phyloP scores from a whole-genome alignment of 495 filamentous ascomycete genomes.

The Podospora pseudocomata region DNA sequence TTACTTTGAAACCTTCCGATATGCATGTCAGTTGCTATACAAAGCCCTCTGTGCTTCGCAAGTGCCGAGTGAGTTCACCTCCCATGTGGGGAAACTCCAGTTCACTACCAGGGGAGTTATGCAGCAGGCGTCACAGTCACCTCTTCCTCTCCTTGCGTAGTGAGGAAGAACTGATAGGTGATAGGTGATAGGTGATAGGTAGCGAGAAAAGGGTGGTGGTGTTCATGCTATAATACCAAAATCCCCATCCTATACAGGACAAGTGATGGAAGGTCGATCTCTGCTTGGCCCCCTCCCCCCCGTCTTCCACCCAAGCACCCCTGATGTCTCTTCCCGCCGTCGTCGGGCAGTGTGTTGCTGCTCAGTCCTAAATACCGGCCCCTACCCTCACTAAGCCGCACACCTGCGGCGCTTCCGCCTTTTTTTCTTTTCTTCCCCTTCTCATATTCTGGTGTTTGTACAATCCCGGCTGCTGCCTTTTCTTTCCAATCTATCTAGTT shows the following conservation, averaged over 20 bases:
- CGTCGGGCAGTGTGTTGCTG: no score
- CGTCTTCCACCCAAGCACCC: background rate
- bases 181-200: background rate
- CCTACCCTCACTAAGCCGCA: background rate
- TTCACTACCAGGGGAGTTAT: background rate
- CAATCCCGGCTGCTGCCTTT: constrained; percentile 6
- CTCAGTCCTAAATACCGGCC: background rate
- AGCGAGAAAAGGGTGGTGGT: background rate
- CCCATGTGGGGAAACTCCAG: background rate
- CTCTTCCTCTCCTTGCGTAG: background rate
- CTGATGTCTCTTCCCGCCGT: background rate
- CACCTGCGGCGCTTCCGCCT: constrained; percentile 2
- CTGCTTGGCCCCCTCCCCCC: background rate
- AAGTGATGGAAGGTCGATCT: background rate
- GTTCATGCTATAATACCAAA: background rate
- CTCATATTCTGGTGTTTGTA: constrained; percentile 8
- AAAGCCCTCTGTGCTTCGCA: background rate
- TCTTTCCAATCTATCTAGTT: background rate
- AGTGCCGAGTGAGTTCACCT: background rate
- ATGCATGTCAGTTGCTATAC: background rate
- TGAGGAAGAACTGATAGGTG: background rate
- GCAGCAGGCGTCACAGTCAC: background rate
- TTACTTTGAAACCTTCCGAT: background rate
- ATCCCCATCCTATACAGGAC: background rate
- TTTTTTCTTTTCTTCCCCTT: background rate